Base-by-base conservation (phyloP, 306 rosid genomes). In the peach (Prunus persica) region DNA sequence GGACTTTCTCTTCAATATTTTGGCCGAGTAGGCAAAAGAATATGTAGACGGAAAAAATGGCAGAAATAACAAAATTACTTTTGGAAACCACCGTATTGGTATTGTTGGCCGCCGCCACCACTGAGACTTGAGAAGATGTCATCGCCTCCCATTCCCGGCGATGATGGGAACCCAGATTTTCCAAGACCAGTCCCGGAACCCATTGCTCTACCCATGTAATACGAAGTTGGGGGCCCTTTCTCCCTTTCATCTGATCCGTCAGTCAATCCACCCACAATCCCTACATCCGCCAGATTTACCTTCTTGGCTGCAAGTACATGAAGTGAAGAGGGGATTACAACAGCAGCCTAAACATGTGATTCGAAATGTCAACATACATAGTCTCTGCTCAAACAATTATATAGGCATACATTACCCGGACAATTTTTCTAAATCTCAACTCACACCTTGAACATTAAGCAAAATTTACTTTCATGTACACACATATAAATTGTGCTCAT, bases 181-280 rank as follows among this genome's bases (percentile, higher is more conserved):
- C 97, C 96, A 45, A 95, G 90, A 71, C 99, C 97, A 4, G 98
- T 88, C 69, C 99, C 97, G 0, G 91, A 78, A 61, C 97, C 98
- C 98, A 96, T 96, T 60, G 99, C 98, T 85, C 84, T 89, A 18
- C 99, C 99, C 97, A 89, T 96, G 86, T 82, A 79, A 86, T 81
- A 89, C 8, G 97, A 77, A 16, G 97, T 77, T 57, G 83, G 78
- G 51, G 90, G 89, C 34, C 96, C 97, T 64, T 89, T 91, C 85
- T 86, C 98, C 87, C 69, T 91, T 81, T 87, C 99, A 65, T 92
- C 93, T 14, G 75, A 81, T 76, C 90, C 91, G 67, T 92, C 97
- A 32, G 82, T 87, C 77, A 92, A 78, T 76, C 91, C 97, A 9
- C 99, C 98, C 81, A 95, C 88, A 7, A 92, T 77, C 16, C 99